phyloP scores from a whole-genome alignment of 2,329 filamentous ascomycete genomes.

The Fusarium longipes region DNA sequence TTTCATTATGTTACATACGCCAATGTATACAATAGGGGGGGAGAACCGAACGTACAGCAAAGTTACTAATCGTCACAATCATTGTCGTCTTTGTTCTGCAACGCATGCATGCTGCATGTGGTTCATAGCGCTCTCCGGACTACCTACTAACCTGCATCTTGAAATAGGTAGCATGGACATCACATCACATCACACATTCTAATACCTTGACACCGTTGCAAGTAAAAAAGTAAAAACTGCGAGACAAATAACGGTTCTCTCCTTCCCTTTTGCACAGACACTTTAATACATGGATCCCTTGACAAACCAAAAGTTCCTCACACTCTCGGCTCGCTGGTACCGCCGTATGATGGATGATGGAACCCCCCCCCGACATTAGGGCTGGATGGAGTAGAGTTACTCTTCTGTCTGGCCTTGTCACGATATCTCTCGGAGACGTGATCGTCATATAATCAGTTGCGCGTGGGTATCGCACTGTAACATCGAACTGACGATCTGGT shows the following conservation, averaged over 20 bases:
- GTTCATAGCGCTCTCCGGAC: background rate
- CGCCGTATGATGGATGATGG: background rate
- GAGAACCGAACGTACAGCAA: background rate
- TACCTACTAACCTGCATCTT: conserved; percentile 3
- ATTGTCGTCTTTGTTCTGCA: background rate
- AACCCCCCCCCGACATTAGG: conserved; percentile 15
- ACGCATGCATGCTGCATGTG: background rate
- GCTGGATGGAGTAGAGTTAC: conserved; percentile 22
- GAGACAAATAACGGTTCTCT: conserved; percentile 24
- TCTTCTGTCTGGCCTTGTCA: conserved; percentile 5
- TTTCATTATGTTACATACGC: conserved; percentile 23
- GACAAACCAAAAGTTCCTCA: conserved; percentile 26
- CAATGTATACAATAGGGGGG: conserved; percentile 17
- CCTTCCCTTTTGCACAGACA: conserved; percentile 21
- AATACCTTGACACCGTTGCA: conserved; percentile 7
- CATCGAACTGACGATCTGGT: conserved; percentile 30
- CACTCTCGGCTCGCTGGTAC: background rate
- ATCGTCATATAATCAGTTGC: conserved; percentile 20
- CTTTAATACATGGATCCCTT: conserved; percentile 30
- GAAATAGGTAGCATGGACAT: no score
- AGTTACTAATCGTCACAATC: background rate
- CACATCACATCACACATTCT: conserved; percentile 4
- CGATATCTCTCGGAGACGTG: conserved; percentile 13
- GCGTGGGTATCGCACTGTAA: conserved; percentile 23
- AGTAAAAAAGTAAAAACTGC: conserved; percentile 5